Evolutionary conservation across 768 basidiomycete genomes (phyloP).

Genomic region (Calvatia gigantea): DNA sequence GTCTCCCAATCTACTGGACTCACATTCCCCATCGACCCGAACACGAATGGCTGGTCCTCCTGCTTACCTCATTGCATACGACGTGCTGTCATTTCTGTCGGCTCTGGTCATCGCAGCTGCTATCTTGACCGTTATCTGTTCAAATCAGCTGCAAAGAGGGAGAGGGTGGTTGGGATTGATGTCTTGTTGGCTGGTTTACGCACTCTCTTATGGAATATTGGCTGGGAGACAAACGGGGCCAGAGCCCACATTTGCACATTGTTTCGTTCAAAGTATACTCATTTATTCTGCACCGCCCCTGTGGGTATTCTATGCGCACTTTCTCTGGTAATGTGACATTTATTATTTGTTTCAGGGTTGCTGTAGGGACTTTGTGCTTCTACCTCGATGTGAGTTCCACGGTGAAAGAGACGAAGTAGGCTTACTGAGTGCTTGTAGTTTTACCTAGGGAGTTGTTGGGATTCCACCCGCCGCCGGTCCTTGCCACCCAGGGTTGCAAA

Average conservation of each 20-base stretch:
- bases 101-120: background rate
- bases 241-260: background rate
- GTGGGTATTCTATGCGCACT: background rate
- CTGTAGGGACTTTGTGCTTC: constrained; percentile 9
- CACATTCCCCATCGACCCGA: too few relatives aligned
- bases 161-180: constrained; percentile 10
- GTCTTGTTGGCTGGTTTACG: constrained; percentile 3
- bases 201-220: constrained; percentile 4
- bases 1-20: too few relatives aligned
- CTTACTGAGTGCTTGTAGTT: background rate
- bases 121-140: background rate
- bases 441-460: constrained; percentile 5
- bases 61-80: constrained; percentile 3
- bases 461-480: constrained; percentile 1
- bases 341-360: background rate
- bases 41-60: background rate
- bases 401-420: too few relatives aligned
- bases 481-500: background rate
- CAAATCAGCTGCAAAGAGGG: constrained; percentile 2
- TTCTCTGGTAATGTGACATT: background rate
- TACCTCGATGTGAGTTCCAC: constrained; percentile 1
- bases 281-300: constrained; percentile 7
- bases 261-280: background rate
- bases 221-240: constrained; percentile 4
- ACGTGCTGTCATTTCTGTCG: constrained; percentile 3